Percentiles rank a stretch among this genome's conserved stretches.
Conservation (phyloP, 2,329 filamentous ascomycete species). For the Pyricularia sp. region DNA sequence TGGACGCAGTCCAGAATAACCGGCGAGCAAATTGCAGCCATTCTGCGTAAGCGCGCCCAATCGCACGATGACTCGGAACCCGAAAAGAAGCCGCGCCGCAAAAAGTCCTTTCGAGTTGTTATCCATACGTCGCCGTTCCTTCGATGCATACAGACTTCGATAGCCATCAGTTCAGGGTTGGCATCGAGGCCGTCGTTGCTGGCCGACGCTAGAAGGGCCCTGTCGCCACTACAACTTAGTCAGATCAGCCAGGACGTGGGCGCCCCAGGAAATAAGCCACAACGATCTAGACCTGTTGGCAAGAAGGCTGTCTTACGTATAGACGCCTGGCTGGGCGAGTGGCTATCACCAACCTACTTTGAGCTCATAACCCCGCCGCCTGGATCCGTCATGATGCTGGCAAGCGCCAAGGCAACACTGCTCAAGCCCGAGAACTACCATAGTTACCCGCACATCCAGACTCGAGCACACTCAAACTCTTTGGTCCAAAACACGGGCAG, state of each 20-base stretch:
- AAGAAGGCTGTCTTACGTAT: slow-evolving; percentile 62
- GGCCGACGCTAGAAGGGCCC: background rate
- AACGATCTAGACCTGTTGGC: slow-evolving; percentile 22
- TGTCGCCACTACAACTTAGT: slow-evolving; percentile 2
- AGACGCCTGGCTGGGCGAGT: slow-evolving; percentile 91
- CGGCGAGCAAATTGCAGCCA: slow-evolving; percentile 72
- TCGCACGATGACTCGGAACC: slow-evolving; percentile 26
- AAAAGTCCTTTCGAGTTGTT: slow-evolving; percentile 64
- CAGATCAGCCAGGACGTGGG: background rate
- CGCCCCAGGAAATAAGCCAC: background rate
- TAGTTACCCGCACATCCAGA: slow-evolving; percentile 31
- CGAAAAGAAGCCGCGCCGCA: slow-evolving; percentile 25
- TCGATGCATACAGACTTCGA: slow-evolving; percentile 84
- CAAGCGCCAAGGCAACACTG: slow-evolving; percentile 78
- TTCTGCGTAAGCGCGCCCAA: slow-evolving; percentile 46
- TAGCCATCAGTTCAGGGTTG: slow-evolving; percentile 71
- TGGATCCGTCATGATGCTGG: slow-evolving; percentile 76
- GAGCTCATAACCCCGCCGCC: slow-evolving; percentile 87
- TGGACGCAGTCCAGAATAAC: slow-evolving; percentile 81
- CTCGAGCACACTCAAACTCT: slow-evolving; percentile 18
- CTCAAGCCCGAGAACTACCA: slow-evolving; percentile 65
- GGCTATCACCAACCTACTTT: slow-evolving; percentile 89
- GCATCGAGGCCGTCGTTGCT: slow-evolving; percentile 1
- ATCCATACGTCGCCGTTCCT: slow-evolving; percentile 92
- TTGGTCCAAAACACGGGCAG: slow-evolving; percentile 10